These are phyloP conservation scores for Acanthamoeba castellanii DNA, from an alignment of 208 protist species.

Conservation along the genomic window DNA sequence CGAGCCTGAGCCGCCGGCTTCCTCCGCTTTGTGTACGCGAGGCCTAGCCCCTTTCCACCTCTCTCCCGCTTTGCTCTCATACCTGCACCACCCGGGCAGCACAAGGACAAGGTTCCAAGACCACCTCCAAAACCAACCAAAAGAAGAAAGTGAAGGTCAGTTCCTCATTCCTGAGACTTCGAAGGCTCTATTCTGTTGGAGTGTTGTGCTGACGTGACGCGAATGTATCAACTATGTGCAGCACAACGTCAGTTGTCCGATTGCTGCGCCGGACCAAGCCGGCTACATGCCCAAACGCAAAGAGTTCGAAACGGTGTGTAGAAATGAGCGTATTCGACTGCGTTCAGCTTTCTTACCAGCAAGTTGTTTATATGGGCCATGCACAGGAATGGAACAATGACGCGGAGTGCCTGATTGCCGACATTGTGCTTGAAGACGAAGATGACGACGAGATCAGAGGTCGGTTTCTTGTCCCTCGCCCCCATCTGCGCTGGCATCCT, in stretches of 20 bases:
- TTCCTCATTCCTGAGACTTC: background rate
- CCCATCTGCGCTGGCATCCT: background rate
- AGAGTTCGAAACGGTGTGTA: slow-evolving; percentile 25
- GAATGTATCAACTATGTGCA: background rate
- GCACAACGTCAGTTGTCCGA: slow-evolving; percentile 32
- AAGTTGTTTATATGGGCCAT: background rate
- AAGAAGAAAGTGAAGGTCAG: slow-evolving; percentile 69
- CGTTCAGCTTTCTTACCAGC: background rate
- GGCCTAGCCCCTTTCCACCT: background rate
- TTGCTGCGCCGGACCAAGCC: slow-evolving; percentile 28
- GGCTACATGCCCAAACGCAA: slow-evolving; percentile 58
- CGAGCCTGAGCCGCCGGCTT: background rate
- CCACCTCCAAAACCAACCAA: slow-evolving; percentile 51
- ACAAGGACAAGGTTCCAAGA: slow-evolving; percentile 39
- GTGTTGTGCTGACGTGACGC: background rate
- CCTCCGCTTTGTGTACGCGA: background rate
- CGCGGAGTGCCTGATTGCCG: slow-evolving; percentile 38
- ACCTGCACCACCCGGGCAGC: background rate
- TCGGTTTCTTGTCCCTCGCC: background rate
- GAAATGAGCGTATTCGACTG: background rate
- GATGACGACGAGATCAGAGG: background rate
- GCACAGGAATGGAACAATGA: slow-evolving; percentile 45
- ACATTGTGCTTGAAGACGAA: slow-evolving; percentile 28
- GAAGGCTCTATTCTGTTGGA: background rate
- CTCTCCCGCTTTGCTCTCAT: background rate